Conservation (phyloP, 2,329 filamentous ascomycete genomes). For the Didymella lethalis region DNA sequence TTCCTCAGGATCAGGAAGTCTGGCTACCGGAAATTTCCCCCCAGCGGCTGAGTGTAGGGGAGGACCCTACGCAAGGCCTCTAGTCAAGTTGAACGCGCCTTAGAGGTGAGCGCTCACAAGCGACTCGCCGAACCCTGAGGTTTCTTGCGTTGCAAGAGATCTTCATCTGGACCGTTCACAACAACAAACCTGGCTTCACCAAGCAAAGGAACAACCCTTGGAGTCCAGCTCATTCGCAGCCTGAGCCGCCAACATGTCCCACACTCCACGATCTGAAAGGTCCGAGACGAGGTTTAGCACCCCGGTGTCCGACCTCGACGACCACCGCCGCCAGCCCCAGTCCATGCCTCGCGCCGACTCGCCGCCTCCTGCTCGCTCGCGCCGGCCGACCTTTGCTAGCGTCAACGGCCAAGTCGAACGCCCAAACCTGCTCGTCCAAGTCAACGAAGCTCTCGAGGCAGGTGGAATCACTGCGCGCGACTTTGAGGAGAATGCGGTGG, state of each 20-base stretch:
- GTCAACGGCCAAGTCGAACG: constrained; percentile 57
- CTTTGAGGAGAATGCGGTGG: constrained; percentile 87
- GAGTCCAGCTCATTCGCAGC: constrained; percentile 35
- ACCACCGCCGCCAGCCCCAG: constrained; percentile 76
- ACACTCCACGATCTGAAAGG: constrained; percentile 71
- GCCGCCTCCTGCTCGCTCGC: constrained; percentile 57
- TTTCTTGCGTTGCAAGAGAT: constrained; percentile 44
- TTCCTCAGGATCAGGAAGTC: constrained; percentile 38
- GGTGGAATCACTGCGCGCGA: constrained; percentile 68
- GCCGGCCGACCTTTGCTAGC: constrained; percentile 78
- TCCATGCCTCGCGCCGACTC: constrained; percentile 68
- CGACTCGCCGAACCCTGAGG: constrained; percentile 55
- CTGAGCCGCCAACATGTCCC: constrained; percentile 55
- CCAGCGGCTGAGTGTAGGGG: constrained; percentile 56
- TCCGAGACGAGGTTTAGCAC: constrained; percentile 73
- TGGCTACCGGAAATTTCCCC: constrained; percentile 34
- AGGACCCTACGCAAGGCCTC: constrained; percentile 56
- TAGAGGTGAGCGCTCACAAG: constrained; percentile 63
- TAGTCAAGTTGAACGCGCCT: constrained; percentile 61
- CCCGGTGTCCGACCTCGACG: constrained; percentile 82
- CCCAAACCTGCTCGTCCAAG: constrained; percentile 54
- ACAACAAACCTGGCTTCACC: constrained; percentile 38
- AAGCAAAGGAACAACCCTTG: constrained; percentile 17
- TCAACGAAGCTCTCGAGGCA: constrained; percentile 56
- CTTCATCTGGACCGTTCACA: constrained; percentile 13